Evolutionary conservation across 1,139 yeast genomes (phyloP), one percentile per base, ranked within the genome.

Genomic region (Geotrichum australiense): DNA sequence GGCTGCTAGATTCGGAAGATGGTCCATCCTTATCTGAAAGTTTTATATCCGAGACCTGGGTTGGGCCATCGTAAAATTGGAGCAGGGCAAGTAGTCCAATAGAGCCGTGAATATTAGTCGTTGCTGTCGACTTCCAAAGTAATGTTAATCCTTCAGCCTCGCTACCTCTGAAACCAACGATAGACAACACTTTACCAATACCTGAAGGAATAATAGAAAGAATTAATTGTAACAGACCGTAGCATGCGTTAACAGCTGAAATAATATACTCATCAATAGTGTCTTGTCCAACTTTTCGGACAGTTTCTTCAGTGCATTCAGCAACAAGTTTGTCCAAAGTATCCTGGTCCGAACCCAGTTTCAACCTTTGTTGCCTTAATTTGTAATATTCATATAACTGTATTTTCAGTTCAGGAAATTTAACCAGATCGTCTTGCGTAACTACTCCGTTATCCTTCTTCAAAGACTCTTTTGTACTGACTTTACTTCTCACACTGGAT

Each of bases 41-140:
- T 30, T 83, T 87, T 27, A 80, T 80, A 63, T 91, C 98, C 19
- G 89, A 80, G 57, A 85, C 85, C 59, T 86, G 96, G 53, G 91
- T 80, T 1, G 97, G 96, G 1, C 97, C 96, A 60, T 89, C 96
- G 61, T 87, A 91, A 57, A 85, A 89, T 26, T 86, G 85, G 52
- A 89, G 68, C 39, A 91, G 67, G 11, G 84, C 89, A 45, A 89
- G 69, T 23, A 87, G 65, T 1, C 94, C 96, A 53, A 91, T 74
- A 45, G 91, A 89, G 15, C 97, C 96, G 60, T 89, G 96, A 46
- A 91, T 80, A 56, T 91, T 91, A 54, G 93, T 71, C 45, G 78
- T 76, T 7, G 70, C 63, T 6, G 82, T 73, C 1, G 96, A 85
- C 51, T 76, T 75, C 97, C 98, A 91, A 32, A 91, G 78, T 75